These are phyloP conservation scores for Lichtheimia ornata DNA, from an alignment of 371 early-diverging fungal genomes.

Conservation along the genomic window DNA sequence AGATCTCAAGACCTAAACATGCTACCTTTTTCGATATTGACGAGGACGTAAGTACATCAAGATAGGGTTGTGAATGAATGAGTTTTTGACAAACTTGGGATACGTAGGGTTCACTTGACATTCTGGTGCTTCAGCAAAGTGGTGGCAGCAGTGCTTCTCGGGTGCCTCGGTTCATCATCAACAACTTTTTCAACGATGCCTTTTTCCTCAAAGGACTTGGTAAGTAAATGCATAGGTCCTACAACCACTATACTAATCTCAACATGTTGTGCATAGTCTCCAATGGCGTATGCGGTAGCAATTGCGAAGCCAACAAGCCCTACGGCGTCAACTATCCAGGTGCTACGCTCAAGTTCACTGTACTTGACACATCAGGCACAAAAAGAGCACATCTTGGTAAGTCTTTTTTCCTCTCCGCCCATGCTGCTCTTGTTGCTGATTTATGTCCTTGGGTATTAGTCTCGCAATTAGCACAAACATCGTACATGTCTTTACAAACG, in stretches of 20 bases:
- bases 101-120: slow-evolving; percentile 80
- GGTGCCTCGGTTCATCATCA: slow-evolving; percentile 60
- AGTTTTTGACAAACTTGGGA: background rate
- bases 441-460: slow-evolving; percentile 32
- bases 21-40: slow-evolving; percentile 86
- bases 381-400: slow-evolving; percentile 75
- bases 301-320: slow-evolving; percentile 58
- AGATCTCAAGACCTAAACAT: slow-evolving; percentile 49
- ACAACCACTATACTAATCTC: background rate
- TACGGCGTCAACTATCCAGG: slow-evolving; percentile 86
- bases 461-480: slow-evolving; percentile 79
- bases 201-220: slow-evolving; percentile 89
- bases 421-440: background rate
- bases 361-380: slow-evolving; percentile 77
- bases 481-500: slow-evolving; percentile 75
- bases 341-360: slow-evolving; percentile 82
- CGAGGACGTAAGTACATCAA: slow-evolving; percentile 70
- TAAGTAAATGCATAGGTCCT: slow-evolving; percentile 15
- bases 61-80: background rate
- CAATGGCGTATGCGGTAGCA: slow-evolving; percentile 74
- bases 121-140: slow-evolving; percentile 60
- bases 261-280: slow-evolving; percentile 42
- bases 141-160: slow-evolving; percentile 20
- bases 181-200: slow-evolving; percentile 90
- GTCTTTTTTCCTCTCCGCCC: background rate